Base-by-base conservation (phyloP, 306 rosid genomes). In the Citrullus colocynthis region DNA sequence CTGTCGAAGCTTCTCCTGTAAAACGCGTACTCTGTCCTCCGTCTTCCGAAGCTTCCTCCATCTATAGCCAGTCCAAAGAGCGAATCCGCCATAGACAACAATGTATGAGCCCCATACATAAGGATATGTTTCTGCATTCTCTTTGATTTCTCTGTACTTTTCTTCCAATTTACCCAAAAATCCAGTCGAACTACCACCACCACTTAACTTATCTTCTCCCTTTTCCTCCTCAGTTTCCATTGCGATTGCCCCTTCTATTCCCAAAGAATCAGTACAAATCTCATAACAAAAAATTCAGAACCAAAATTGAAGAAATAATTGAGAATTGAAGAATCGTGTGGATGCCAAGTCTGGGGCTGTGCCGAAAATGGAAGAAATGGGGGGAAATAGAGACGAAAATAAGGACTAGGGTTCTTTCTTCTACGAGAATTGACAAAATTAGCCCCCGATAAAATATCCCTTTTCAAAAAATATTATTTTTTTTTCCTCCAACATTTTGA, bases 21-120 rank as follows among this genome's bases (percentile, higher is more conserved):
- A 91, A 3, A 44, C 64, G 20, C 88, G 84, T 28, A 93, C 96
- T 71, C 93, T 87, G 78, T 80, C 84, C 87, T 93, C 92, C 2
- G 92, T 93, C 84, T 75, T 87, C 67, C 96, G 93, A 74, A 93
- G 97, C 88, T 81, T 91, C 81, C 98, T 88, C 89, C 89, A 88
- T 81, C 97, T 84, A 83, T 91, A 93, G 63, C 90, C 66, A 78
- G 84, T 21, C 90, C 96, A 91, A 49, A 93, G 86, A 24, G 61
- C 87, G 54, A 89, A 81, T 77, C 93, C 97, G 80, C 98, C 96
- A 63, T 93, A 91, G 60, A 91, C 97, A 74, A 89, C 83, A 83
- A 85, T 83, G 78, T 91, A 93, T 34, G 97, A 93, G 76, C 78
- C 93, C 98, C 97, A 93, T 24, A 93, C 97, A 45, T 93, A 93